Evolutionary conservation across 371 early-diverging fungal species (phyloP), one percentile per base, ranked within the genome.

Genomic region (Massospora cicadina): DNA sequence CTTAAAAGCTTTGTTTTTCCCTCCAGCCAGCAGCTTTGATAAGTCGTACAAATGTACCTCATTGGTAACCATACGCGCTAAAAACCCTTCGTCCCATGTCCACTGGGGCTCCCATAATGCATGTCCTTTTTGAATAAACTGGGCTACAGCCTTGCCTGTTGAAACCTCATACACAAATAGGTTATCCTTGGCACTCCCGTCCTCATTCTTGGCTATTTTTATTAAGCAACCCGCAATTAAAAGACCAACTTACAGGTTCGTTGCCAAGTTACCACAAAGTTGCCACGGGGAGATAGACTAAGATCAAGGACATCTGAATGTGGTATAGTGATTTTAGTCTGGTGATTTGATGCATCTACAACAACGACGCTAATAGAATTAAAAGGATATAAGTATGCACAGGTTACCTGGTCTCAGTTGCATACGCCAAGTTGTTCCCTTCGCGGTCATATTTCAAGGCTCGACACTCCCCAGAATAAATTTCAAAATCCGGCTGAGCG

Each of bases 21-120:
- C 77, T 56, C 82, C 75, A 73, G 83, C 82, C 54, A 75, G 77
- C 68, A 81, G 70, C 59, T 81, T 79, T 58, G 78, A 79, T 66
- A 88, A 81, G 67, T 83, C 79, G 80, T 83, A 92, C 69, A 97
- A 88, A 58, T 93, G 91, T 67, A 97, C 80, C 71, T 93, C 94
- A 54, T 83, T 82, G 3, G 87, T 76, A 12, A 90, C 89, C 76
- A 91, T 81, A 65, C 89, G 83, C 27, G 90, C 90, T 73, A 84
- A 91, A 70, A 79, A 86, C 43, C 81, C 67, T 75, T 97, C 98
- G 68, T 91, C 91, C 60, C 84, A 86, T 27, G 93, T 91, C 93
- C 93, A 97, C 71, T 93, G 90, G 70, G 90, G 81, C 65, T 90
- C 86, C 84, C 89, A 60, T 7, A 17, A 10, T 7, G 17, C 60